A percentile compares a stretch with the other conserved stretches of the same genome.
phyloP scores from a whole-genome alignment of 2,329 filamentous ascomycete species.

The Colletotrichum caudatum region DNA sequence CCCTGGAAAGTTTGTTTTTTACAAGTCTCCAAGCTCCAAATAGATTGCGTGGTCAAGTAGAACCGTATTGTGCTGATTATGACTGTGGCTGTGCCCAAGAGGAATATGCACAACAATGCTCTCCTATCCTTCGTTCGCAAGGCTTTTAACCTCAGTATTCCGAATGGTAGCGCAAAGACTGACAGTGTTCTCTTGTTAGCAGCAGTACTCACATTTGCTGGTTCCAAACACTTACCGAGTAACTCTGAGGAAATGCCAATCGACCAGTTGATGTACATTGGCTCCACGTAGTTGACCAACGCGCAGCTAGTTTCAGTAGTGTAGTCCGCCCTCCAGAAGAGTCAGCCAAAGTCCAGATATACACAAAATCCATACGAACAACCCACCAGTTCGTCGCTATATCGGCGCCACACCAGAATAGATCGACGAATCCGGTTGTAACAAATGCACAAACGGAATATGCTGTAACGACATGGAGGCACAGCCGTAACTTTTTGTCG shows the following conservation, averaged over 20 bases:
- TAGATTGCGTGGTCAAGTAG: neutral
- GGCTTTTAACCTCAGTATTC: neutral
- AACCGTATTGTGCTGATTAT: neutral
- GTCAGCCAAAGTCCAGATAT: neutral
- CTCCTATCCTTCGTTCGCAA: constrained; percentile 5
- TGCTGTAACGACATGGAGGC: neutral
- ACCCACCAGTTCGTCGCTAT: neutral
- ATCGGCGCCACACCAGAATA: neutral
- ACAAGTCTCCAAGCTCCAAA: neutral
- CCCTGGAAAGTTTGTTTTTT: neutral
- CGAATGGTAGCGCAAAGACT: constrained; percentile 10
- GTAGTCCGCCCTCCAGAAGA: neutral
- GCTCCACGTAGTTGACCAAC: neutral
- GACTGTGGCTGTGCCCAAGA: neutral
- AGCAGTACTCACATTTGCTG: neutral
- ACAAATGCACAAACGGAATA: neutral
- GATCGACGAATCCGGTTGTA: neutral
- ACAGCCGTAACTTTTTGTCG: neutral
- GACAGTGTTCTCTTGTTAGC: neutral
- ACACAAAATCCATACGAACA: accelerated
- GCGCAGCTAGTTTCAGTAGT: neutral
- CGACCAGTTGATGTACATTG: constrained; percentile 11
- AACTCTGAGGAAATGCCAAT: constrained; percentile 4
- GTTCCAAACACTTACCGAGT: neutral
- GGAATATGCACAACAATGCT: neutral